Conservation (phyloP, 805 yeast species). For the Danielozyma ontarioensis region DNA sequence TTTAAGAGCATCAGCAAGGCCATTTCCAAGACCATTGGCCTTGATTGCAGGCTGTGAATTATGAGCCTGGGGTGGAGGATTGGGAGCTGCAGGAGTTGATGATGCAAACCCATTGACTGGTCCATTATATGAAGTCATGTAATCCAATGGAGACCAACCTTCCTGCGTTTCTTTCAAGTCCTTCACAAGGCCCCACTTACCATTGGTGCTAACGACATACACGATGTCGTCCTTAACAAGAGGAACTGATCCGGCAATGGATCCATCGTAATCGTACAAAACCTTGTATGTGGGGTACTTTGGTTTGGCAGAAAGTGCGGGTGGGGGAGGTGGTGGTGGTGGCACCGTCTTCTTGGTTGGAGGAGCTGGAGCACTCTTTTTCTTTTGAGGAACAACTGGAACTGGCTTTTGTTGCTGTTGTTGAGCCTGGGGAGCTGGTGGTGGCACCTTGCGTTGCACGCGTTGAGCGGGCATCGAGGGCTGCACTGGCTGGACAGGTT, state of each 20-base stretch:
- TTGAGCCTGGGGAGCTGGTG: slow-evolving; percentile 11
- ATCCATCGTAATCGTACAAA: slow-evolving; percentile 82
- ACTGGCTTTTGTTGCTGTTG: slow-evolving; percentile 9
- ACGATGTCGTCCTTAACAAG: slow-evolving; percentile 72
- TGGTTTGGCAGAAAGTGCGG: slow-evolving; percentile 46
- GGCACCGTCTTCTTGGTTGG: slow-evolving; percentile 43
- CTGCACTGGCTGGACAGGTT: slow-evolving; percentile 14
- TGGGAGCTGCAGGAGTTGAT: slow-evolving; percentile 29
- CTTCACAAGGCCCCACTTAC: slow-evolving; percentile 94
- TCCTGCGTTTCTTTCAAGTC: slow-evolving; percentile 67
- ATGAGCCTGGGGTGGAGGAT: slow-evolving; percentile 12
- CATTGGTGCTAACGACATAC: slow-evolving; percentile 65
- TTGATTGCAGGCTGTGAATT: slow-evolving; percentile 15
- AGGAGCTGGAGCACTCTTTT: slow-evolving; percentile 54
- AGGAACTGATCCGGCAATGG: slow-evolving; percentile 78
- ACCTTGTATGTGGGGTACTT: slow-evolving; percentile 78
- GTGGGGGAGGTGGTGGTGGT: slow-evolving; percentile 59
- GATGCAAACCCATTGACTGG: slow-evolving; percentile 36
- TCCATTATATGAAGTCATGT: slow-evolving; percentile 57
- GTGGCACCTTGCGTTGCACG: slow-evolving; percentile 8
- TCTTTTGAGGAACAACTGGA: slow-evolving; percentile 21
- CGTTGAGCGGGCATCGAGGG: slow-evolving; percentile 7
- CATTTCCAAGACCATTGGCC: slow-evolving; percentile 38
- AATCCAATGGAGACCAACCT: slow-evolving; percentile 99
- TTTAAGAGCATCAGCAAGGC: slow-evolving; percentile 64